Evolutionary conservation across 768 basidiomycete genomes (phyloP).

Genomic region (Trametes cinnabarina): DNA sequence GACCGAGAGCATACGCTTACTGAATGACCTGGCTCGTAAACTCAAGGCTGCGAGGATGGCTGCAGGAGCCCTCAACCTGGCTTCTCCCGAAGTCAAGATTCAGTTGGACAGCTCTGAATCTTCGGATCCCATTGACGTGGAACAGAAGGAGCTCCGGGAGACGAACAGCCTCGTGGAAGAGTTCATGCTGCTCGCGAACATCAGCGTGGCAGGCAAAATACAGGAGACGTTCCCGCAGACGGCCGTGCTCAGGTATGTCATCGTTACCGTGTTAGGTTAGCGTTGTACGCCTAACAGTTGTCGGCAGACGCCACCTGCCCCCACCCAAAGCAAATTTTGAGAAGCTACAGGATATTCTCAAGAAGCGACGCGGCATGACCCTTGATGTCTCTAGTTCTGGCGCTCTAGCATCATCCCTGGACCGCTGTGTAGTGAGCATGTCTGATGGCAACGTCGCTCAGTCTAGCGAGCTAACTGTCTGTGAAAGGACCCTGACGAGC

Average conservation of each 20-base stretch:
- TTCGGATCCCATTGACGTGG: slow-evolving; percentile 94
- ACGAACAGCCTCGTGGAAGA: slow-evolving; percentile 98
- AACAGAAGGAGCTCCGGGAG: slow-evolving; percentile 88
- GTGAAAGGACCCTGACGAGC: slow-evolving; percentile 70
- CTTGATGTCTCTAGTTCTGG: slow-evolving; percentile 91
- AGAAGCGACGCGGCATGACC: slow-evolving; percentile 77
- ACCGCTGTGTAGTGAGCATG: slow-evolving; percentile 72
- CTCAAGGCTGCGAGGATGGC: slow-evolving; percentile 85
- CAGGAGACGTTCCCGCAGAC: slow-evolving; percentile 96
- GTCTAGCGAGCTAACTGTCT: neutral
- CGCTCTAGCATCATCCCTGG: slow-evolving; percentile 83
- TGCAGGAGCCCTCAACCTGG: slow-evolving; percentile 96
- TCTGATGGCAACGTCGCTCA: slow-evolving; percentile 4
- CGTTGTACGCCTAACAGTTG: neutral
- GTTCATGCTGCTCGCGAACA: slow-evolving; percentile 98
- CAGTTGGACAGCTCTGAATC: slow-evolving; percentile 91
- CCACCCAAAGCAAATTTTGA: slow-evolving; percentile 95
- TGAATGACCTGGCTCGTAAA: slow-evolving; percentile 84
- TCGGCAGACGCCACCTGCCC: slow-evolving; percentile 76
- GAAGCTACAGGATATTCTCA: slow-evolving; percentile 87
- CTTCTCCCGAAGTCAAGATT: slow-evolving; percentile 98
- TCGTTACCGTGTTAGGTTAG: slow-evolving; percentile 1
- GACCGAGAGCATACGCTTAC: slow-evolving; percentile 80
- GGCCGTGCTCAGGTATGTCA: slow-evolving; percentile 74
- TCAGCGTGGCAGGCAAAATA: slow-evolving; percentile 88